Evolutionary conservation across 2,329 filamentous ascomycete species (phyloP), one percentile per base, ranked within the genome.

Genomic region (Aspergillus fijiensis): DNA sequence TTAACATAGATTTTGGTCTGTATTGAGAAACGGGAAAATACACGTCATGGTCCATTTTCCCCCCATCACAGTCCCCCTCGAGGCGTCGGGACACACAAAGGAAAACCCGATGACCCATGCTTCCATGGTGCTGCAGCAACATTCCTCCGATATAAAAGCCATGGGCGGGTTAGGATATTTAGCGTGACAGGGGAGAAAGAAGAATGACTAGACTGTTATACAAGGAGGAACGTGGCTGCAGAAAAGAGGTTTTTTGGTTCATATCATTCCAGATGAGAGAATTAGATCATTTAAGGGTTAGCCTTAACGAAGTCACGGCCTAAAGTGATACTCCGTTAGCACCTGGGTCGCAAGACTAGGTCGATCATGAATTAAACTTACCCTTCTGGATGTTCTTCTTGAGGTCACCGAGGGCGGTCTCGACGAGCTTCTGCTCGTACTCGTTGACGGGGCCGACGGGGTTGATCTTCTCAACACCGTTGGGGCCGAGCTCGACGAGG

Each of bases 391-490:
- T 97, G 89, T 98, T 97, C 87, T 82, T 78, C 75, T 80, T 81
- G 60, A 82, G 69, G 68, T 78, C 95, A 72, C 77, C 82, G 70
- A 98, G 83, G 85, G 87, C 90, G 74, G 87, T 91, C 74, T 96
- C 90, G 73, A 99, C 82, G 71, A 99, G 88, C 81, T 89, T 88
- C 87, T 96, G 83, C 89, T 99, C 95, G 79, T 87, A 83, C 72
- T 87, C 86, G 75, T 91, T 91, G 76, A 98, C 76, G 80, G 90
- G 84, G 80, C 95, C 95, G 71, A 99, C 82, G 72, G 90, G 88
- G 78, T 89, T 85, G 79, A 98, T 94, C 87, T 96, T 90, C 86
- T 95, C 88, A 68, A 96, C 94, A 84, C 95, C 95, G 79, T 94
- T 89, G 78, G 93, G 92, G 82, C 95, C 95, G 74, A 99, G 91